A percentile compares a stretch with the other conserved stretches of the same genome.
These are phyloP conservation scores for Amanita rubescens DNA, from an alignment of 768 basidiomycete species.

Conservation along the genomic window DNA sequence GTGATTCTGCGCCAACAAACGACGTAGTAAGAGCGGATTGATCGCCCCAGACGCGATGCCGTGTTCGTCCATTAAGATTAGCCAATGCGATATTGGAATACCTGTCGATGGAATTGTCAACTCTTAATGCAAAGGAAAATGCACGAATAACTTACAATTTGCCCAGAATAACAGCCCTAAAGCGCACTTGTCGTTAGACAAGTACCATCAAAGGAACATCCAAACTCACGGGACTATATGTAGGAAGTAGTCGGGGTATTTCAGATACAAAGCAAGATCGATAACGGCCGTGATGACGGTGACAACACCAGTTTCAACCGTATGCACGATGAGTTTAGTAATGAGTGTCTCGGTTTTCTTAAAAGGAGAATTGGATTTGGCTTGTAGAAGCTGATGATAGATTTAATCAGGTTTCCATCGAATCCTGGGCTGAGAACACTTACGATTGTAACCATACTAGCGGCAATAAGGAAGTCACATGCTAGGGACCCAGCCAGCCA, in stretches of 20 bases:
- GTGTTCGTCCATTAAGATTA: slow-evolving; percentile 7
- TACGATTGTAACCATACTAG: slow-evolving; percentile 12
- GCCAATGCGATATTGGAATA: slow-evolving; percentile 7
- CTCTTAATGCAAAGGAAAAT: not conserved
- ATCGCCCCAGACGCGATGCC: slow-evolving; percentile 3
- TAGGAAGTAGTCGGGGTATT: not conserved
- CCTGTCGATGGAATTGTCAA: not conserved
- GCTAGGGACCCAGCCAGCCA: slow-evolving; percentile 7
- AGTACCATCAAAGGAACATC: not conserved
- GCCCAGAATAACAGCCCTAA: slow-evolving; percentile 6
- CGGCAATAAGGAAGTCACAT: slow-evolving; percentile 11
- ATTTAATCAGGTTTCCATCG: not conserved
- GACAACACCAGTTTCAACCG: slow-evolving; percentile 4
- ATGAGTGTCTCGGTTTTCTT: not conserved
- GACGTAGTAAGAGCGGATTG: not conserved
- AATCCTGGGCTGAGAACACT: not conserved
- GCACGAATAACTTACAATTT: slow-evolving; percentile 2
- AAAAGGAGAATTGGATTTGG: not conserved
- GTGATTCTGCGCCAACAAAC: not conserved
- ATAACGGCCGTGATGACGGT: slow-evolving; percentile 3
- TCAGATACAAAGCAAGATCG: slow-evolving; percentile 1
- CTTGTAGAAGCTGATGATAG: not conserved
- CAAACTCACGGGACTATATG: slow-evolving; percentile 5
- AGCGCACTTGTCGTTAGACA: not conserved
- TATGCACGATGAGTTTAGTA: not conserved